Base-by-base conservation (phyloP, 345 rosid genomes). In the Atalantia buxifolia region DNA sequence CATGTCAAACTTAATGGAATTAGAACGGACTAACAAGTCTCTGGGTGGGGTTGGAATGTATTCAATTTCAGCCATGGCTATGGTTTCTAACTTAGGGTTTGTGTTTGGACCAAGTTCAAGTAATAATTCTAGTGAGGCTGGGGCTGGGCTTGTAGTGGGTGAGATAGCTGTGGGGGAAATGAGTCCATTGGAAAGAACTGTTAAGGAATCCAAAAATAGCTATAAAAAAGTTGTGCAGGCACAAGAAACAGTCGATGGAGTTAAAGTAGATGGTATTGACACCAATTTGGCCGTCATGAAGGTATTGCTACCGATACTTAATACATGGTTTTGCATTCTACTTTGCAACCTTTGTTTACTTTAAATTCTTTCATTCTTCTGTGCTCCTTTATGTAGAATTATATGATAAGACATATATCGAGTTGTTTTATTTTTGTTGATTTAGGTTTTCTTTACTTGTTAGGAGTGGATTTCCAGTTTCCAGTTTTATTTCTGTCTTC, bases 281-380 rank as follows among this genome's bases (percentile, higher is more conserved):
- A 91, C 98, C 84, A 96, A 96, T 86, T 50, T 94, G 87, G 99
- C 99, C 28, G 93, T 96, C 69, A 96, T 94, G 99, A 94, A 96
- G 99, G 99, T 96, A 90, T 66, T 69, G 64, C 76, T 72, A 12
- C 3, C 50, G 25, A 64, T 79, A 25, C 64, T 59, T 40, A 33
- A 31, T 77, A 63, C 25, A 9, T 36, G n/a, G 22, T 38, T 76
- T 57, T 74, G 56, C n/a, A 38, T 70, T 73, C 69, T 28, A 31
- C 57, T 72, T 69, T 30, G 50, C 68, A 30, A 56, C 38, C 48
- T 36, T 64, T 24, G 25, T n/a, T 36, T 22, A 35, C 38, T 4
- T 19, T 24, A 42, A 53, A 61, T 21, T 56, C 42, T 28, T n/a
- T 13, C 27, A 3, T 8, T 56, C 27, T 33, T 57, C 24, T 40